Conservation (phyloP, 73 alveolate species). For the Tetrahymena elliotti region DNA sequence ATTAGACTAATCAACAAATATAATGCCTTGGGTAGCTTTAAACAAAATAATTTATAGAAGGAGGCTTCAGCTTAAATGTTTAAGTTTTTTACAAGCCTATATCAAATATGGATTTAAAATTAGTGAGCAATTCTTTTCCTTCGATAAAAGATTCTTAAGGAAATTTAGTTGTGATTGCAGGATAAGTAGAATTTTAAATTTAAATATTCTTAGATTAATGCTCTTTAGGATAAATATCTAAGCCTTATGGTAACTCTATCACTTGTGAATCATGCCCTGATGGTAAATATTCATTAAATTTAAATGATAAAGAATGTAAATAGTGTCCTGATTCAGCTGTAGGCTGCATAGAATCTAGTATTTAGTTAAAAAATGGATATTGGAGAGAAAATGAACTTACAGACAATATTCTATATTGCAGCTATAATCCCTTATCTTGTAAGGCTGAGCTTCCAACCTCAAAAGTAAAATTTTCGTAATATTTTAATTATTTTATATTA, state of each 20-base stretch:
- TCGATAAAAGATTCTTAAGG: neutral
- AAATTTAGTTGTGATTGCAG: neutral
- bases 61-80: neutral
- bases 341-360: neutral
- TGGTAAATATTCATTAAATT: neutral
- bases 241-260: neutral
- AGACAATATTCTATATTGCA: neutral
- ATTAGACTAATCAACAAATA: no score
- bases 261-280: neutral
- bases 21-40: neutral
- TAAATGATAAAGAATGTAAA: neutral
- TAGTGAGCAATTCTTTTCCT: neutral
- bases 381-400: neutral
- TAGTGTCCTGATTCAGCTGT: neutral
- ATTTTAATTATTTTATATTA: no score
- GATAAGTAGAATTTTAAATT: neutral
- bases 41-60: neutral
- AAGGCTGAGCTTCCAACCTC: neutral
- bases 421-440: neutral
- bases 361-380: neutral
- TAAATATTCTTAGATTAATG: neutral
- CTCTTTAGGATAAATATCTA: neutral
- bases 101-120: neutral
- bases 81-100: neutral
- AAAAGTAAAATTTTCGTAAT: neutral